A percentile compares a stretch with the other conserved stretches of the same genome.
phyloP scores from a whole-genome alignment of 345 rosid genomes.

The Isatis tinctoria region DNA sequence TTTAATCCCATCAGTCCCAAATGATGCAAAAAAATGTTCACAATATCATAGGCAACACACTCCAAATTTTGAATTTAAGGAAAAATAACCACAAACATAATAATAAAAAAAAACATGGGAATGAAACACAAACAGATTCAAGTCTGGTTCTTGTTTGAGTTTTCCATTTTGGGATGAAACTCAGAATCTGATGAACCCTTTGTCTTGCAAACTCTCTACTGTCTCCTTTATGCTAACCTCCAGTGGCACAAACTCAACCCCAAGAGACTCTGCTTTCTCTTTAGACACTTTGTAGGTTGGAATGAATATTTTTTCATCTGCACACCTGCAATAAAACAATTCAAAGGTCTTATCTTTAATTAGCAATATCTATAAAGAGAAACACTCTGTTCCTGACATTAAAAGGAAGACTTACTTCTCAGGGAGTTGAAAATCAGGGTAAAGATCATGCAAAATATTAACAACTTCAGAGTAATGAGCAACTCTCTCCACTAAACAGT shows the following conservation, averaged over 20 bases:
- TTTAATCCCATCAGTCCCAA: slow-evolving; percentile 7
- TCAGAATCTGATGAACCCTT: slow-evolving; percentile 58
- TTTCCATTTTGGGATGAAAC: background rate
- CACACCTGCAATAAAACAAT: slow-evolving; percentile 40
- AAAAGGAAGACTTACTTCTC: slow-evolving; percentile 46
- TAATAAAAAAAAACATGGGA: background rate
- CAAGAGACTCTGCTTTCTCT: slow-evolving; percentile 67
- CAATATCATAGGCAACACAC: too few species aligned
- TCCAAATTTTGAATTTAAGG: background rate
- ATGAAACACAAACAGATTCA: slow-evolving; percentile 11
- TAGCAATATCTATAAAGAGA: background rate
- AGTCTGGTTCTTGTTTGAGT: slow-evolving; percentile 7
- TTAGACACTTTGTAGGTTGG: slow-evolving; percentile 79
- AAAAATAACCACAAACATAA: background rate
- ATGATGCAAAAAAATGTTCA: slow-evolving; percentile 4
- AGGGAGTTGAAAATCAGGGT: slow-evolving; percentile 69
- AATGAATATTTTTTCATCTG: slow-evolving; percentile 64
- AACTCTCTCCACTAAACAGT: slow-evolving; percentile 78
- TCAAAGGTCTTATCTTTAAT: background rate
- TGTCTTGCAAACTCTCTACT: slow-evolving; percentile 88
- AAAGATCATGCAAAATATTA: slow-evolving; percentile 47
- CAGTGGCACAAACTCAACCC: slow-evolving; percentile 79
- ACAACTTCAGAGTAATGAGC: slow-evolving; percentile 77
- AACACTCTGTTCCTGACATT: slow-evolving; percentile 2
- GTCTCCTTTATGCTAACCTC: slow-evolving; percentile 81